A percentile compares a stretch with the other conserved stretches of the same genome.
These are phyloP conservation scores for Tagetes patula DNA, from an alignment of 129 eudicot species.

Conservation along the genomic window DNA sequence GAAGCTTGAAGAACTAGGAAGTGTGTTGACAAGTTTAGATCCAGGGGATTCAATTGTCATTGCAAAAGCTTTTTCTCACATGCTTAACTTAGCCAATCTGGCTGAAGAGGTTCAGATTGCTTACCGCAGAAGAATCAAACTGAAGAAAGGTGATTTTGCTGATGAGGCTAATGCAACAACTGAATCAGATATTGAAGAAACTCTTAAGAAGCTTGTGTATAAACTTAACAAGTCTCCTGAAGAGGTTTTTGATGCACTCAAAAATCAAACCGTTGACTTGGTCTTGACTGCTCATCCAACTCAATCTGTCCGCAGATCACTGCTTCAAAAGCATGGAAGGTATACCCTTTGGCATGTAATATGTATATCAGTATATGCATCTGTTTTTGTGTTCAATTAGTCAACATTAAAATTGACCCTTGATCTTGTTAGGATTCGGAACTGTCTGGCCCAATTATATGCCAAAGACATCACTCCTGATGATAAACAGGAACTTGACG, in stretches of 20 bases:
- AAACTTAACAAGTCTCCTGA: constrained; percentile 85
- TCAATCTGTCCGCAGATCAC: constrained; percentile 88
- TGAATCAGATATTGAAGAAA: constrained; percentile 96
- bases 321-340: constrained; percentile 99
- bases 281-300: constrained; percentile 99
- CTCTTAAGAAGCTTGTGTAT: constrained; percentile 77
- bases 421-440: constrained; percentile 56
- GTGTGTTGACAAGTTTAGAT: constrained; percentile 83
- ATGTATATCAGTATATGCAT: not conserved
- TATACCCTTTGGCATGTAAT: constrained; percentile 28
- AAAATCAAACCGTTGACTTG: constrained; percentile 94
- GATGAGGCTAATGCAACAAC: constrained; percentile 89
- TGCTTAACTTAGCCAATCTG: constrained; percentile 95
- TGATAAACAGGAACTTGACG: constrained; percentile 91
- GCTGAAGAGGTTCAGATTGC: constrained; percentile 99
- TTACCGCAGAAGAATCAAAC: constrained; percentile 70
- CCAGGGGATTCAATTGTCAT: constrained; percentile 94
- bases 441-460: constrained; percentile 84
- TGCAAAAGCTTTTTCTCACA: constrained; percentile 91
- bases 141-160: constrained; percentile 79
- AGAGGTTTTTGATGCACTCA: constrained; percentile 90
- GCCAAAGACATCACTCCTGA: constrained; percentile 93
- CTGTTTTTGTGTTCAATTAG: not conserved
- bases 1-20: constrained; percentile 92
- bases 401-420: constrained; percentile 15